Evolutionary conservation across 1,284 basidiomycete species (phyloP).

Genomic region (Thecaphora thlaspeos): DNA sequence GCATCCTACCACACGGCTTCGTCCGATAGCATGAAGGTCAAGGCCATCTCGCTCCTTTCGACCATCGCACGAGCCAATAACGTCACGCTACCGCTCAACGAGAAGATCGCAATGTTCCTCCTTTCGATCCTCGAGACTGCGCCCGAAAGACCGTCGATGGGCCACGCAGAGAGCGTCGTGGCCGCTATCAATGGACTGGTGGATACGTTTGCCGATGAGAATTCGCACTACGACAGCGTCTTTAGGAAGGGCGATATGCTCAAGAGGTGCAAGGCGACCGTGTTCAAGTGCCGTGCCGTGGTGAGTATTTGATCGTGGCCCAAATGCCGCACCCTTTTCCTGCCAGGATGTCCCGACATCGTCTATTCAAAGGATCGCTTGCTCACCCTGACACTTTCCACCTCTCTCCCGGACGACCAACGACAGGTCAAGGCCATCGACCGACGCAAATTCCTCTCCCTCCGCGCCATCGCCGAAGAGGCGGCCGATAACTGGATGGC

Average conservation of each 20-base stretch:
- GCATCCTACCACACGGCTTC: slow-evolving; percentile 29
- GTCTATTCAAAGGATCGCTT: too few relatives aligned
- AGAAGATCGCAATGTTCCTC: slow-evolving; percentile 25
- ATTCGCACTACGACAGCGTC: slow-evolving; percentile 71
- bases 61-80: slow-evolving; percentile 24
- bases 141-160: slow-evolving; percentile 9
- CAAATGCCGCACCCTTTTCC: too few relatives aligned
- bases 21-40: slow-evolving; percentile 40
- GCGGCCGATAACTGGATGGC: slow-evolving; percentile 74
- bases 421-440: slow-evolving; percentile 62
- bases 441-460: slow-evolving; percentile 59
- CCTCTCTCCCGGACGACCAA: too few relatives aligned
- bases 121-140: slow-evolving; percentile 28
- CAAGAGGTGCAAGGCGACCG: slow-evolving; percentile 6
- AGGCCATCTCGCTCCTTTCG: slow-evolving; percentile 37
- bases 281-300: slow-evolving; percentile 10
- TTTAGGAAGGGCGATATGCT: slow-evolving; percentile 67
- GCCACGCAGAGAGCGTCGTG: slow-evolving; percentile 71
- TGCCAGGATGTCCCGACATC: too few relatives aligned
- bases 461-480: slow-evolving; percentile 61
- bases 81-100: slow-evolving; percentile 11
- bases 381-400: too few relatives aligned
- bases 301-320: too few relatives aligned
- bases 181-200: slow-evolving; percentile 83
- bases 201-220: slow-evolving; percentile 93